Evolutionary conservation across 163 green algal species (phyloP).

Genomic region (Chloromonas sp.): DNA sequence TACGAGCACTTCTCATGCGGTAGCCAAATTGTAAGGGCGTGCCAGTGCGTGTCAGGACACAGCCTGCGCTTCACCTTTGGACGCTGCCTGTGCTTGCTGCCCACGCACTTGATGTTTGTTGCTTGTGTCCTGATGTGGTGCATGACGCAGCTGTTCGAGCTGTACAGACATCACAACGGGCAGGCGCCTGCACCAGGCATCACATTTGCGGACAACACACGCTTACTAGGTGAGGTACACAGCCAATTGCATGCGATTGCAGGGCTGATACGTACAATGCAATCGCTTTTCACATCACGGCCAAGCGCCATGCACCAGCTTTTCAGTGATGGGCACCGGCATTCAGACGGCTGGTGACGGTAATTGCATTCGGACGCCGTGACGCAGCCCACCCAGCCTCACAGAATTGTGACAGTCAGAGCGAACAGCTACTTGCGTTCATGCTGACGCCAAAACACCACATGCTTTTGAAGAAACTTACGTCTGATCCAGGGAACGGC

Average conservation of each 20-base stretch:
- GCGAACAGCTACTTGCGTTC: too few relatives aligned
- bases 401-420: too few relatives aligned
- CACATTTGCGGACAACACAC: neutral
- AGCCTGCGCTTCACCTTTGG: too few relatives aligned
- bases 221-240: conserved; percentile 1
- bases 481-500: too few relatives aligned
- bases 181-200: neutral
- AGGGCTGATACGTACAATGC: neutral
- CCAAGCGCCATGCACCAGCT: neutral
- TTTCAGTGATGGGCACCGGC: neutral
- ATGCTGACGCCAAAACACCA: too few relatives aligned
- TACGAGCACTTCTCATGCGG: neutral
- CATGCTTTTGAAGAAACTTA: too few relatives aligned
- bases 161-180: neutral
- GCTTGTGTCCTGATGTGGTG: neutral
- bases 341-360: neutral
- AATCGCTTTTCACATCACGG: neutral
- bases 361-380: too few relatives aligned
- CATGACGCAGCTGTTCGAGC: neutral
- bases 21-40: neutral
- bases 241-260: neutral
- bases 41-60: too few relatives aligned
- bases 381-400: too few relatives aligned
- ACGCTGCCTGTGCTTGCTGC: too few relatives aligned
- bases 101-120: neutral